Base-by-base conservation (phyloP, 1,284 basidiomycete genomes). In the Cutaneotrichosporon dermatis region DNA sequence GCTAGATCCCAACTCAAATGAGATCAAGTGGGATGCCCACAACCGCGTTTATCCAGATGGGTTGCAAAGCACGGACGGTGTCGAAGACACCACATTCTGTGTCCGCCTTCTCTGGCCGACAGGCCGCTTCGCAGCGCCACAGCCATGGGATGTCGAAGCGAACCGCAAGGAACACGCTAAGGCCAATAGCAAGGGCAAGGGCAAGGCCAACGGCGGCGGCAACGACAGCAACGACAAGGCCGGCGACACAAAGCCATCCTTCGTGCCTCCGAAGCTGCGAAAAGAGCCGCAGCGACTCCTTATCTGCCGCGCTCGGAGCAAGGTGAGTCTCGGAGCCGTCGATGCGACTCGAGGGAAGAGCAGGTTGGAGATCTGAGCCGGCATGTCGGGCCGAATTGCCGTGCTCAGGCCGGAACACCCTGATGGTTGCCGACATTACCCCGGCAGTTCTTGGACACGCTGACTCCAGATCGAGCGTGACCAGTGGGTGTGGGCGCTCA, bases 401-500 rank as follows among this genome's bases (percentile, higher is more conserved):
- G 25, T 25, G 25, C 25, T 25, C 25, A 25, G 25, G 25, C 25
- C 25, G 25, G 25, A 25, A 25, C 25, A 25, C 25, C 25, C 25
- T 25, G 25, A 25, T 25, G 25, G 25, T 25, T 25, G 25, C 25
- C 25, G 25, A 25, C 25, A 25, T 25, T 25, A 25, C 25, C 25
- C 25, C 25, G 25, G 25, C 25, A 25, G 25, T 25, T 25, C 25
- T 25, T 25, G 25, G 25, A 25, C 25, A 25, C 25, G 51, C 60
- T 54, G 36, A 52, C 53, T 3, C 16, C 57, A 78, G 77, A 72
- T 79, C 48, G 77, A 79, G 58, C 61, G 77, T 25, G 76, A 79
- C 66, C 57, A 72, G n/a, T 79, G 77, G 77, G 69, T 79, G 0
- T 76, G 75, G 73, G 73, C 70, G 6, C 66, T 77, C 50, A 76